phyloP scores from a whole-genome alignment of 192 early-diverging fungal genomes.

The Backusella australiensis region DNA sequence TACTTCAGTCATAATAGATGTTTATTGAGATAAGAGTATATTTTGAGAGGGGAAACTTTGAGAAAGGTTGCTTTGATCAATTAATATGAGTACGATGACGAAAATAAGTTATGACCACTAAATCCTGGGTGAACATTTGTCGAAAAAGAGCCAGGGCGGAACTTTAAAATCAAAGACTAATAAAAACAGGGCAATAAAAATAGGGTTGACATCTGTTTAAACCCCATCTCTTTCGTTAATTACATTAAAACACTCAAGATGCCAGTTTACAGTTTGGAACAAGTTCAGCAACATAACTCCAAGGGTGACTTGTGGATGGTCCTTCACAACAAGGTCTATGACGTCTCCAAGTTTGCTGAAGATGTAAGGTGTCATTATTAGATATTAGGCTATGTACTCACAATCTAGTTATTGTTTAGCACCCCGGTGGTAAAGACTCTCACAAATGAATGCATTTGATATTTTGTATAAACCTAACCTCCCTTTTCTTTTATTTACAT shows the following conservation, averaged over 20 bases:
- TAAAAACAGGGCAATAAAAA: background rate
- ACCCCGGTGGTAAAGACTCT: slow-evolving; percentile 72
- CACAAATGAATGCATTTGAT: background rate
- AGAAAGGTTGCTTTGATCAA: no score
- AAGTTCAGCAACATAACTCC: slow-evolving; percentile 70
- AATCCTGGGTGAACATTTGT: no score
- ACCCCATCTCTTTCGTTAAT: background rate
- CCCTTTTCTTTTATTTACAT: background rate
- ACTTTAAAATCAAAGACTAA: background rate
- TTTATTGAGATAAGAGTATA: no score
- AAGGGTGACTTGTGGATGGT: slow-evolving; percentile 76
- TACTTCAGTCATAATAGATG: no score
- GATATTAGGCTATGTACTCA: background rate
- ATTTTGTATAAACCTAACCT: background rate
- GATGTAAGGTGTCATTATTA: slow-evolving; percentile 40
- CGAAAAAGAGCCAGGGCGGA: background rate
- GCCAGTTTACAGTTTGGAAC: slow-evolving; percentile 39
- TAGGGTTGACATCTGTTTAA: background rate
- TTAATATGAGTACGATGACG: no score
- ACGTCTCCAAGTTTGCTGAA: slow-evolving; percentile 71
- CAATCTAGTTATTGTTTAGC: slow-evolving; percentile 46
- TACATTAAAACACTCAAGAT: slow-evolving; percentile 4
- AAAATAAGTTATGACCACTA: no score
- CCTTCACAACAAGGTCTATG: slow-evolving; percentile 74
- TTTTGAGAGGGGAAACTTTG: no score